Evolutionary conservation across 2,329 filamentous ascomycete species (phyloP).

Genomic region (Pyricularia grisea): DNA sequence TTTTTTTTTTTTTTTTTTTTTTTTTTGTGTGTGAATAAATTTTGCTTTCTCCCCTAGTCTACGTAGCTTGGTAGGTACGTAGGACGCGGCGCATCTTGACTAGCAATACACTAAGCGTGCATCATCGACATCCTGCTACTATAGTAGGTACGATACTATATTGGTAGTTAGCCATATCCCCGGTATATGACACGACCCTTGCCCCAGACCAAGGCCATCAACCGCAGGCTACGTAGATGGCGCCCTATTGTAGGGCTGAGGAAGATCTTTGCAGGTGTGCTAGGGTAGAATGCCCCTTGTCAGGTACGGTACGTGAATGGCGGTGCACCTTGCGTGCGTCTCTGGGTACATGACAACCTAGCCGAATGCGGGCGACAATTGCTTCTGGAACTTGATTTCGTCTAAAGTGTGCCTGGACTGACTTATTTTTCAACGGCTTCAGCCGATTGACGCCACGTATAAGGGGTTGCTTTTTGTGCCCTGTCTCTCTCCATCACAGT

Average conservation of each 20-base stretch:
- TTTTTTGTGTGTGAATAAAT: neutral
- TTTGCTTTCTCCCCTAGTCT: neutral
- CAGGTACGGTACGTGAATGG: neutral
- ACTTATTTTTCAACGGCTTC: neutral
- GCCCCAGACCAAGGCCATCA: neutral
- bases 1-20: no score
- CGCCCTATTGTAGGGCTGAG: neutral
- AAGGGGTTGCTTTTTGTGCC: neutral
- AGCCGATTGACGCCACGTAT: neutral
- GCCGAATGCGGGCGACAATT: neutral
- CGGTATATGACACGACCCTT: neutral
- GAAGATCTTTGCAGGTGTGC: neutral
- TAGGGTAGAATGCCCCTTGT: neutral
- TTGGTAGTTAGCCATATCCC: neutral
- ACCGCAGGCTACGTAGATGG: neutral
- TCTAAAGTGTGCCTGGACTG: neutral
- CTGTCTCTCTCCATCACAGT: no score
- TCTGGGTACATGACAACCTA: neutral
- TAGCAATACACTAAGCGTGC: neutral
- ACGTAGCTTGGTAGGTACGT: no score
- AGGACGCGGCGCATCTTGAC: neutral
- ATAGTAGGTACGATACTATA: neutral
- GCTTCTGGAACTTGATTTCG: neutral
- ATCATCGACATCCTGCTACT: neutral
- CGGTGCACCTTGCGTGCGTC: neutral